Percentiles rank a stretch among this genome's conserved stretches.
phyloP scores from a whole-genome alignment of 805 yeast species.

The Saccharomycopsis malanga region DNA sequence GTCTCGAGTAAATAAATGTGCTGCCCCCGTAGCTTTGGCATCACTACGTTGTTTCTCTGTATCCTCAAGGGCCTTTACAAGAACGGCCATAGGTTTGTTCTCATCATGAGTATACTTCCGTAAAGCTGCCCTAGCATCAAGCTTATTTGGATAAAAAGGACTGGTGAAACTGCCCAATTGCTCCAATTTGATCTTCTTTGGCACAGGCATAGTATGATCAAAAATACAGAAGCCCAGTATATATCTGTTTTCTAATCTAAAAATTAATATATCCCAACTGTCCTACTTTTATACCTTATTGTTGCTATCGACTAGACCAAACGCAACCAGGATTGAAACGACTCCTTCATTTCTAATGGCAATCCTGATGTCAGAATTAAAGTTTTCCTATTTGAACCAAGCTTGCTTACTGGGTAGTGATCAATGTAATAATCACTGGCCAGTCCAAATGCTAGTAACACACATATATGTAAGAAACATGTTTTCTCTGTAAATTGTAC shows the following conservation, averaged over 20 bases:
- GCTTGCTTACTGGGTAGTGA: too few species aligned
- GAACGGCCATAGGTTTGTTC: conserved; percentile 4
- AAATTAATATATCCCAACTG: neutral
- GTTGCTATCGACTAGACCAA: neutral
- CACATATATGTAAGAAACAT: too few species aligned
- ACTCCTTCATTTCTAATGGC: too few species aligned
- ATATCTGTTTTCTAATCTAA: neutral
- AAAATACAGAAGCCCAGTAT: too few species aligned
- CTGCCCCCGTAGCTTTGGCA: neutral
- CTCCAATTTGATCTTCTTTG: neutral
- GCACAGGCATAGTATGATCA: neutral
- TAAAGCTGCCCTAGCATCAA: conserved; percentile 34
- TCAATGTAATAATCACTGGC: too few species aligned
- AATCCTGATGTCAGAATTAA: too few species aligned
- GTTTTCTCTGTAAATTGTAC: too few species aligned
- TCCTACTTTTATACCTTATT: neutral
- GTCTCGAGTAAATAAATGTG: conserved; percentile 11
- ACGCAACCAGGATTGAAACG: too few species aligned
- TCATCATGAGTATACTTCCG: conserved; percentile 30
- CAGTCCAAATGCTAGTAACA: too few species aligned
- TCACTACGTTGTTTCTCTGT: neutral
- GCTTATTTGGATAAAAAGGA: neutral
- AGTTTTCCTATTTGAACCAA: too few species aligned
- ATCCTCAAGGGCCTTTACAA: neutral
- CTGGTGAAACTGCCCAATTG: neutral